A percentile compares a stretch with the other conserved stretches of the same genome.
phyloP scores from a whole-genome alignment of 768 basidiomycete genomes.

The Tephrocybe sp. region DNA sequence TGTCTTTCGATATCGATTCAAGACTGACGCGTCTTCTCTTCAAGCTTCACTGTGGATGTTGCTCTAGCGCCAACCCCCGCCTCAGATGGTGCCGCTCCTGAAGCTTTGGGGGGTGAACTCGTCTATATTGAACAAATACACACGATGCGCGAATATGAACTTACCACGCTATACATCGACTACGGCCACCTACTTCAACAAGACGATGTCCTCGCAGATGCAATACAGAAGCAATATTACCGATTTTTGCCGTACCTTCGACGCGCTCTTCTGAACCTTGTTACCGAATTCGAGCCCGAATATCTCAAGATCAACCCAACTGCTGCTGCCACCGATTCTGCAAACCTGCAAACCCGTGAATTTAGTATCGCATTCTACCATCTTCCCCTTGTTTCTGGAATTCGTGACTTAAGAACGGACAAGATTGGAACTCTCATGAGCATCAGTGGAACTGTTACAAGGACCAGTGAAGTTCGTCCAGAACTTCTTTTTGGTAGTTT shows the following conservation, averaged over 20 bases:
- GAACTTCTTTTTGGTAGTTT: slow-evolving; percentile 94
- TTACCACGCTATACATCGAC: slow-evolving; percentile 96
- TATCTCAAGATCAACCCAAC: slow-evolving; percentile 95
- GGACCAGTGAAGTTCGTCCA: slow-evolving; percentile 96
- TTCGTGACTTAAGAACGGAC: slow-evolving; percentile 89
- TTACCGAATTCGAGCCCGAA: slow-evolving; percentile 86
- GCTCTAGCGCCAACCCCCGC: slow-evolving; percentile 77
- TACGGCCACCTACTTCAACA: slow-evolving; percentile 85
- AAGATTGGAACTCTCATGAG: slow-evolving; percentile 93
- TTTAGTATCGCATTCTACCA: slow-evolving; percentile 96
- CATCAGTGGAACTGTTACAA: slow-evolving; percentile 95
- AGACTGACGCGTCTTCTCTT: slow-evolving; percentile 13
- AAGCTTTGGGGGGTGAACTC: slow-evolving; percentile 56
- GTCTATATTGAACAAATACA: slow-evolving; percentile 93
- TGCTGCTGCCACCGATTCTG: slow-evolving; percentile 81
- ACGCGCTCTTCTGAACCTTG: slow-evolving; percentile 85
- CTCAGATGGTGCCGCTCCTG: slow-evolving; percentile 62
- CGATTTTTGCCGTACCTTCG: slow-evolving; percentile 94
- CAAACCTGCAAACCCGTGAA: slow-evolving; percentile 87
- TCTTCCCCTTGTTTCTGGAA: slow-evolving; percentile 89
- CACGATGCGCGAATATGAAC: slow-evolving; percentile 91
- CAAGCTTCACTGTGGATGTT: slow-evolving; percentile 82
- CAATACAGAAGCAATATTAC: slow-evolving; percentile 94
- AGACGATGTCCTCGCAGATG: slow-evolving; percentile 91
- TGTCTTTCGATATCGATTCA: neutral